Evolutionary conservation across 768 basidiomycete species (phyloP).

Genomic region (Leccinum aurantiacum): DNA sequence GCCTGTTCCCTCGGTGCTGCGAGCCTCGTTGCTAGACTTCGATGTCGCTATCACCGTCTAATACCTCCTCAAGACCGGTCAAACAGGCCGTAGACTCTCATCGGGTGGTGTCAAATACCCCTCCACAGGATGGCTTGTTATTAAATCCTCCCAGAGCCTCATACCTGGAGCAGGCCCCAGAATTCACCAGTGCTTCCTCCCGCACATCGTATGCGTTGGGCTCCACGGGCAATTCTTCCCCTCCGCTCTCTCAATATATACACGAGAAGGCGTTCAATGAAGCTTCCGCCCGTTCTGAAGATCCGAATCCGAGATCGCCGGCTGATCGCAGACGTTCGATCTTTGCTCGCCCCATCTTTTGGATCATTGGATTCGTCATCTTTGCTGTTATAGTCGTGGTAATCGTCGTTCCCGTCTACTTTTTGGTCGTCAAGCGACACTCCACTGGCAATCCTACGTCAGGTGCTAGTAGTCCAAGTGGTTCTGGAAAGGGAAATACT

Average conservation of each 20-base stretch:
- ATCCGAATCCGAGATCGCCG: background rate
- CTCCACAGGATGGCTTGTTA: conserved; percentile 3
- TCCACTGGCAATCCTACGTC: conserved; percentile 5
- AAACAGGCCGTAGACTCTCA: conserved; percentile 17
- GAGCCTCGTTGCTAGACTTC: background rate
- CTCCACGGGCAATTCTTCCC: conserved; percentile 24
- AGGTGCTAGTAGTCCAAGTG: background rate
- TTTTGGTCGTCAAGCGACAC: conserved; percentile 28
- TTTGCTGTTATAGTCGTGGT: conserved; percentile 35
- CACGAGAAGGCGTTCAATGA: conserved; percentile 18
- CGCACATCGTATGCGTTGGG: conserved; percentile 22
- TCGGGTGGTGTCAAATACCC: conserved; percentile 11
- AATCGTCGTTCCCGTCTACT: conserved; percentile 44
- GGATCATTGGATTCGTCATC: conserved; percentile 30
- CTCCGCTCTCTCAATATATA: conserved; percentile 21
- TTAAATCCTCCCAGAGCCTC: conserved; percentile 27
- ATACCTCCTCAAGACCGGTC: conserved; percentile 20
- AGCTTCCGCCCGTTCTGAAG: conserved; percentile 2
- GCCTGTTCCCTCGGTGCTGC: background rate
- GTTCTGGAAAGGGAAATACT: conserved; percentile 11
- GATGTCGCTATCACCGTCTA: conserved; percentile 7
- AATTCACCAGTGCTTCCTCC: conserved; percentile 17
- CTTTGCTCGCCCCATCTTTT: conserved; percentile 25
- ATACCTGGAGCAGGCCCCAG: conserved; percentile 25
- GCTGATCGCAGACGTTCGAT: conserved; percentile 19